Evolutionary conservation across 345 rosid genomes (phyloP).

Genomic region (Toxicodendron radicans): DNA sequence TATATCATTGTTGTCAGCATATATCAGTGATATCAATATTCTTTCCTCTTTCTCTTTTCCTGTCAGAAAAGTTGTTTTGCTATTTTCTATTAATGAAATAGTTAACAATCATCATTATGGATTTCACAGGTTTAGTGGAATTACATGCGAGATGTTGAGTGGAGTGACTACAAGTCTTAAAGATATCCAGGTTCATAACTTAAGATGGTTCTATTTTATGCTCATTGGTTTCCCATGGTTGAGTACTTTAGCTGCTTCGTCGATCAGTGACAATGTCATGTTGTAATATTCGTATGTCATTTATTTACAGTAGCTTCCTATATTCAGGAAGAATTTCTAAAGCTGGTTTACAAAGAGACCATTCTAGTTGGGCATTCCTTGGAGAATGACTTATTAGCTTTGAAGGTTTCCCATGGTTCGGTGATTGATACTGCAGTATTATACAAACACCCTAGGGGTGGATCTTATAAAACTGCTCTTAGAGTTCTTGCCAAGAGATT

Average conservation of each 20-base stretch:
- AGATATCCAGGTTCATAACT: constrained; percentile 71
- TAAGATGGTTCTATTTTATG: constrained; percentile 12
- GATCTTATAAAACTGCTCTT: constrained; percentile 81
- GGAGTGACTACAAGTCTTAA: constrained; percentile 74
- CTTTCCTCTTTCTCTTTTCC: not conserved
- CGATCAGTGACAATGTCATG: constrained; percentile 7
- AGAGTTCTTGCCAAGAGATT: constrained; percentile 75
- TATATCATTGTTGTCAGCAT: not conserved
- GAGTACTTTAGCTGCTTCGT: constrained; percentile 3
- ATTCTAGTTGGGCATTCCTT: constrained; percentile 93
- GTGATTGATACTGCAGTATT: constrained; percentile 92
- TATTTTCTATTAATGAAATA: not conserved
- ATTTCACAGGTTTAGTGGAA: constrained; percentile 83
- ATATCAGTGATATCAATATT: not conserved
- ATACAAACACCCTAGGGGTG: constrained; percentile 79
- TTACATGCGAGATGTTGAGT: constrained; percentile 74
- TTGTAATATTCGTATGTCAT: constrained; percentile 20
- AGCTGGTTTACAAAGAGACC: constrained; percentile 81
- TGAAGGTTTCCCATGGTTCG: constrained; percentile 78
- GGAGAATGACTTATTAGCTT: constrained; percentile 85
- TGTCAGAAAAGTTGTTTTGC: not conserved
- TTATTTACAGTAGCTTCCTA: constrained; percentile 30
- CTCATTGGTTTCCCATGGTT: not conserved
- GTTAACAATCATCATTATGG: constrained; percentile 9
- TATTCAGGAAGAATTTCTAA: constrained; percentile 75